Conservation (phyloP, 768 basidiomycete species). For the Kwoniella newhampshirensis region DNA sequence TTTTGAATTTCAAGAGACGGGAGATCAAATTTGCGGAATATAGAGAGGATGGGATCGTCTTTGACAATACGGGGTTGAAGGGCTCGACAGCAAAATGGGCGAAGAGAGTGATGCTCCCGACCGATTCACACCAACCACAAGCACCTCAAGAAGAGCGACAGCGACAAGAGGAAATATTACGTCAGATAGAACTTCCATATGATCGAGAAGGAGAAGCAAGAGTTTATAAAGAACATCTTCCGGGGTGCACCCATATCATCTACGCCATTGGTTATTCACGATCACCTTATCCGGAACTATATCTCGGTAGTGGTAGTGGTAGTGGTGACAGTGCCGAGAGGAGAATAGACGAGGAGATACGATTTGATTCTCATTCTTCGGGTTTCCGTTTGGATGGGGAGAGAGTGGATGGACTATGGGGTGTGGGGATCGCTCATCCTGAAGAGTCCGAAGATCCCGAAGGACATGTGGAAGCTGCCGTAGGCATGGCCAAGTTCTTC, state of each 20-base stretch:
- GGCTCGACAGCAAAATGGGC: slow-evolving; percentile 35
- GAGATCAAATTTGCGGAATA: slow-evolving; percentile 32
- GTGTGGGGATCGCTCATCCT: slow-evolving; percentile 37
- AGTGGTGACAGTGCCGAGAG: neutral
- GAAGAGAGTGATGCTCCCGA: slow-evolving; percentile 20
- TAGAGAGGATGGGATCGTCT: slow-evolving; percentile 32
- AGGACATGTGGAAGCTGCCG: slow-evolving; percentile 34
- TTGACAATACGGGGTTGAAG: slow-evolving; percentile 38
- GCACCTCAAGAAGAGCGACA: too few species aligned
- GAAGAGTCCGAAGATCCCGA: slow-evolving; percentile 32
- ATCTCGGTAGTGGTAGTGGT: neutral
- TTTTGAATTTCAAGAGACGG: slow-evolving; percentile 30
- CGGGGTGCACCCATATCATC: slow-evolving; percentile 31
- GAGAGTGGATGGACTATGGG: slow-evolving; percentile 22
- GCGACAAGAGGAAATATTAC: neutral
- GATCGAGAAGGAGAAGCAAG: slow-evolving; percentile 10
- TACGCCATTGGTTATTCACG: slow-evolving; percentile 35
- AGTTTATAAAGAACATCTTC: slow-evolving; percentile 24
- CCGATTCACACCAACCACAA: too few species aligned
- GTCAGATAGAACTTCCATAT: slow-evolving; percentile 22
- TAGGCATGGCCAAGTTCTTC: slow-evolving; percentile 39
- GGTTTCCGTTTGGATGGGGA: slow-evolving; percentile 21
- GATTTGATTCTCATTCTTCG: slow-evolving; percentile 29
- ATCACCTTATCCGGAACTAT: slow-evolving; percentile 21
- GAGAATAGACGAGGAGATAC: slow-evolving; percentile 10